Percentiles rank a stretch among this genome's conserved stretches.
Evolutionary conservation across 176 grass and related monocot species (phyloP).

Genomic region (Aegilops longissima): DNA sequence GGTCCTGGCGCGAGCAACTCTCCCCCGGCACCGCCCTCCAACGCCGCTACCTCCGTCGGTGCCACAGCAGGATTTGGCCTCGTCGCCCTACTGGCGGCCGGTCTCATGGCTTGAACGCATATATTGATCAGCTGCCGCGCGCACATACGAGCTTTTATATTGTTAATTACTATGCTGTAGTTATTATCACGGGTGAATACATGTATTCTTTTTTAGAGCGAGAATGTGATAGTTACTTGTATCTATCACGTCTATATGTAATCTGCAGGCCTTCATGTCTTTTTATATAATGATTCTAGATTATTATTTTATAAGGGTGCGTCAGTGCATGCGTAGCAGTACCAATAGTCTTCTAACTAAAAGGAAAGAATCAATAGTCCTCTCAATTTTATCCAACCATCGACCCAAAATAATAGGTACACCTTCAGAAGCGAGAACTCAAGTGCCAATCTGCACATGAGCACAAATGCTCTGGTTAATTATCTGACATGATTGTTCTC

Average conservation of each 20-base stretch:
- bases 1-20: not conserved
- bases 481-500: too few species aligned
- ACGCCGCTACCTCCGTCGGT: constrained; percentile 1
- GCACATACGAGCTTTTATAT: not conserved
- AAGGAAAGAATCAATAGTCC: too few species aligned
- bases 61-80: not conserved
- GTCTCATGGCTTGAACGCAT: constrained; percentile 25
- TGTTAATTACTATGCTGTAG: not conserved
- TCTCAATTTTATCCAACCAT: too few species aligned
- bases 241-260: not conserved
- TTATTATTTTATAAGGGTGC: too few species aligned
- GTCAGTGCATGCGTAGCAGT: too few species aligned
- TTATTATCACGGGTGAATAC: not conserved
- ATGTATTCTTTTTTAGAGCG: not conserved
- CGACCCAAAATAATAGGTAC: too few species aligned
- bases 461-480: too few species aligned
- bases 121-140: not conserved
- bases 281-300: not conserved
- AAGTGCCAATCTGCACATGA: too few species aligned
- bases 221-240: not conserved
- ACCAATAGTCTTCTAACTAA: too few species aligned
- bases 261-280: not conserved
- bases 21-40: not conserved
- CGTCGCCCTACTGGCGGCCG: not conserved
- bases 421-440: too few species aligned